Percentiles rank a stretch among this genome's conserved stretches.
phyloP scores from a whole-genome alignment of 345 rosid species.

The Noccaea caerulescens region DNA sequence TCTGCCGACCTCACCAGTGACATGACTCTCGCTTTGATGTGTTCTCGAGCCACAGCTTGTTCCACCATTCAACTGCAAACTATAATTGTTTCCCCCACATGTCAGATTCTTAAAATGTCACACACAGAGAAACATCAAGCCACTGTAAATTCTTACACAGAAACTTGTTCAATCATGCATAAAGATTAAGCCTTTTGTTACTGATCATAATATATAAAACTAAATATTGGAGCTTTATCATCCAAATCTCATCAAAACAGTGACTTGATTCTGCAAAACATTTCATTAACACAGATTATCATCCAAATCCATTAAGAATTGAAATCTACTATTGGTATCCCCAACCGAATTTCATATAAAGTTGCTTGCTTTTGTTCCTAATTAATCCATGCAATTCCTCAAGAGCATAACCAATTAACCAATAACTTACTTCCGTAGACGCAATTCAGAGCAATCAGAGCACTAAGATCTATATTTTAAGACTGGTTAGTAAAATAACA shows the following conservation, averaged over 20 bases:
- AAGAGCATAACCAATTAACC: conserved; percentile 11
- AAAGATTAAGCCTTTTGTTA: conserved; percentile 16
- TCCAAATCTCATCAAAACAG: conserved; percentile 19
- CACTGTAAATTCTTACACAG: conserved; percentile 19
- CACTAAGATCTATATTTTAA: background rate
- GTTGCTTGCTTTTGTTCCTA: conserved; percentile 6
- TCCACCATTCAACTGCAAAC: conserved; percentile 34
- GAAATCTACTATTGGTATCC: background rate
- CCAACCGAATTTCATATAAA: background rate
- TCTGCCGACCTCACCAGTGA: conserved; percentile 71
- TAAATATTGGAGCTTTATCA: conserved; percentile 9
- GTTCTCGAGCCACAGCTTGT: conserved; percentile 39
- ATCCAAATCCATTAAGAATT: conserved; percentile 9
- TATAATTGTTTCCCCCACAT: too few relatives aligned
- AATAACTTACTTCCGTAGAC: background rate
- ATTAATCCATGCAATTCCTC: conserved; percentile 10
- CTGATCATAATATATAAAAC: background rate
- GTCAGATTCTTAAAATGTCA: background rate
- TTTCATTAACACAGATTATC: background rate
- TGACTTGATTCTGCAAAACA: background rate
- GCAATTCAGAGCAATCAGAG: background rate
- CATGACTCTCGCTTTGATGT: conserved; percentile 50
- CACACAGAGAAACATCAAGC: conserved; percentile 19
- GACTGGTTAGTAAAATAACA: conserved; percentile 9
- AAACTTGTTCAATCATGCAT: conserved; percentile 1